Conservation (phyloP, 768 basidiomycete genomes). For the Hortiboletus campestris region DNA sequence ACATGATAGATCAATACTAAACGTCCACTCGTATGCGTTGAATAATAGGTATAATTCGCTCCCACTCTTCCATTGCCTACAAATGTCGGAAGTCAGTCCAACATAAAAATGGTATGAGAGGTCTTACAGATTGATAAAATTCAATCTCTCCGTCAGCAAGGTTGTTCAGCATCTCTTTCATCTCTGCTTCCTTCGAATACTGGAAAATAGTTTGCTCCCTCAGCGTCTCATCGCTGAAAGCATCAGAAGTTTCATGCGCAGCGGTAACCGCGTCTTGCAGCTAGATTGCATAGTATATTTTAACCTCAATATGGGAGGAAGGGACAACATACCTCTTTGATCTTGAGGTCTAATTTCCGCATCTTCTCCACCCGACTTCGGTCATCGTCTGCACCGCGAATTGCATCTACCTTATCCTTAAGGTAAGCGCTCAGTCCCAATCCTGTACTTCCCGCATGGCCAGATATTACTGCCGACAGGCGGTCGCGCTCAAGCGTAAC, state of each 20-base stretch:
- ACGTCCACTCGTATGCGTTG: constrained; percentile 94
- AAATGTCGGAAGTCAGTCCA: constrained; percentile 4
- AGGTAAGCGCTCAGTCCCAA: constrained; percentile 86
- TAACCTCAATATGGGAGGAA: background rate
- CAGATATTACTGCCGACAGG: constrained; percentile 82
- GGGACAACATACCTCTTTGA: constrained; percentile 73
- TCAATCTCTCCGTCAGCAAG: constrained; percentile 95
- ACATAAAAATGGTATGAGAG: background rate
- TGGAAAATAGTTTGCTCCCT: constrained; percentile 91
- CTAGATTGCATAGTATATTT: constrained; percentile 39
- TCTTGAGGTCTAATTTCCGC: constrained; percentile 87
- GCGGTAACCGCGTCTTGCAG: constrained; percentile 95
- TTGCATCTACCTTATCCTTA: constrained; percentile 86
- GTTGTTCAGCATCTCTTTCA: constrained; percentile 91
- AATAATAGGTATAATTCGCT: constrained; percentile 88
- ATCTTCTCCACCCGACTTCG: constrained; percentile 90
- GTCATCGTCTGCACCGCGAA: constrained; percentile 93
- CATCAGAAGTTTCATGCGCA: constrained; percentile 93
- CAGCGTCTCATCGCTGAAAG: constrained; percentile 93
- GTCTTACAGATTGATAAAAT: constrained; percentile 80
- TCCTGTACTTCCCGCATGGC: constrained; percentile 83
- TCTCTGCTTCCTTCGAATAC: constrained; percentile 86
- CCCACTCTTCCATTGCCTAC: constrained; percentile 97
- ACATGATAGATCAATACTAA: constrained; percentile 38
- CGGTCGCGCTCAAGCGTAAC: constrained; percentile 92